These are phyloP conservation scores for Metschnikowia cubensis DNA, from an alignment of 805 yeast species.

Conservation along the genomic window DNA sequence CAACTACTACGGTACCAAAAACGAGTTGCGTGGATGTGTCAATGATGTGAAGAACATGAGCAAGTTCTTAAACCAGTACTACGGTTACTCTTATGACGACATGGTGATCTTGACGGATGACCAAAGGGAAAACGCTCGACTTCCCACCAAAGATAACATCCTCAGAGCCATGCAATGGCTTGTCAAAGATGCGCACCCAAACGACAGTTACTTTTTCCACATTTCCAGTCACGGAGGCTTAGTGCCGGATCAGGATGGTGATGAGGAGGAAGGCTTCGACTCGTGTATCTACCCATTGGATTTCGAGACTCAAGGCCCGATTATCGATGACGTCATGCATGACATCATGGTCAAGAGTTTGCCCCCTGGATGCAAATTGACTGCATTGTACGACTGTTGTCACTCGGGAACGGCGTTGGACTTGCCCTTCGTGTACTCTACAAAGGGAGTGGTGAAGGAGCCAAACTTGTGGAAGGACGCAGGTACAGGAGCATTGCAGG, in stretches of 20 bases:
- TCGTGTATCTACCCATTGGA: conserved; percentile 73
- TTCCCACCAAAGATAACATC: conserved; percentile 70
- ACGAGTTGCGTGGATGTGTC: conserved; percentile 70
- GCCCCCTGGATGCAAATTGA: conserved; percentile 69
- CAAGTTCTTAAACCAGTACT: conserved; percentile 30
- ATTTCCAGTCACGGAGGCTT: conserved; percentile 88
- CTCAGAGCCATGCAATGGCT: conserved; percentile 80
- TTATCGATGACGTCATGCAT: conserved; percentile 74
- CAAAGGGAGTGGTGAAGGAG: conserved; percentile 79
- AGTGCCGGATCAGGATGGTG: conserved; percentile 63
- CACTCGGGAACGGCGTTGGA: conserved; percentile 84
- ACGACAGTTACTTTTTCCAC: conserved; percentile 77
- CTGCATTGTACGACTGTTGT: conserved; percentile 81
- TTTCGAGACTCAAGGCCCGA: conserved; percentile 60
- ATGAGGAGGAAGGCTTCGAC: conserved; percentile 71
- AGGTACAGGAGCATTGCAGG: conserved; percentile 55
- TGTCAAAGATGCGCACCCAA: conserved; percentile 65
- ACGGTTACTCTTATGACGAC: conserved; percentile 50
- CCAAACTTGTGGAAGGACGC: conserved; percentile 75
- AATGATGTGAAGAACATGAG: conserved; percentile 65
- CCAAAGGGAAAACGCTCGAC: conserved; percentile 35
- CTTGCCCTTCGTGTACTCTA: conserved; percentile 74
- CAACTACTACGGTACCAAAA: conserved; percentile 65
- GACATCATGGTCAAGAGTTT: conserved; percentile 65
- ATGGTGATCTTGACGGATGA: conserved; percentile 62